A percentile compares a stretch with the other conserved stretches of the same genome.
Evolutionary conservation across 2,329 filamentous ascomycete genomes (phyloP).

Genomic region (Trichophyton benhamiae): DNA sequence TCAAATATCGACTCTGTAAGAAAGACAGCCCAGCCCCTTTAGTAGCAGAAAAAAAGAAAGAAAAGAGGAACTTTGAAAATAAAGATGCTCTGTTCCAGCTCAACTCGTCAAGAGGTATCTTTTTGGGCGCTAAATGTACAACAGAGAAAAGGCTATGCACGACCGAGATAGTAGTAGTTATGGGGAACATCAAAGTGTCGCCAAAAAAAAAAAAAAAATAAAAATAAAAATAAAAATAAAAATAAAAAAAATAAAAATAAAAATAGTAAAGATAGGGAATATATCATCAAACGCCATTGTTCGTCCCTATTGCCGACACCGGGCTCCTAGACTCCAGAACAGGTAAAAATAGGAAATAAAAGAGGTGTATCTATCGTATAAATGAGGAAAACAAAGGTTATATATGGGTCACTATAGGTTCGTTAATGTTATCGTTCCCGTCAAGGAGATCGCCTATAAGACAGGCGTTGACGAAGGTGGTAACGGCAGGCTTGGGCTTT

Average conservation of each 20-base stretch:
- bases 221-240: neutral
- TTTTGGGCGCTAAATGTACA: constrained; percentile 4
- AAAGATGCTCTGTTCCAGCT: neutral
- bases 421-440: neutral
- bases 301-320: neutral
- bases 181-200: neutral
- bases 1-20: too few species aligned
- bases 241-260: neutral
- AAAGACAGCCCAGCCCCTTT: too few species aligned
- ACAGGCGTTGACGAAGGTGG: constrained; percentile 1
- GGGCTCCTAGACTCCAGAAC: neutral
- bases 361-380: neutral
- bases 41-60: neutral
- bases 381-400: neutral
- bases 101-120: constrained; percentile 1
- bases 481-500: neutral
- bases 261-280: neutral
- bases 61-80: neutral
- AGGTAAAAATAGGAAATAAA: neutral
- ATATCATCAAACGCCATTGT: neutral
- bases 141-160: neutral
- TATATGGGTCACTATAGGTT: constrained; percentile 2
- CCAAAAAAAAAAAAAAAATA: neutral
- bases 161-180: neutral
- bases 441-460: neutral